These are phyloP conservation scores for Funneliformis caledonium DNA, from an alignment of 371 early-diverging fungal species.

Conservation along the genomic window DNA sequence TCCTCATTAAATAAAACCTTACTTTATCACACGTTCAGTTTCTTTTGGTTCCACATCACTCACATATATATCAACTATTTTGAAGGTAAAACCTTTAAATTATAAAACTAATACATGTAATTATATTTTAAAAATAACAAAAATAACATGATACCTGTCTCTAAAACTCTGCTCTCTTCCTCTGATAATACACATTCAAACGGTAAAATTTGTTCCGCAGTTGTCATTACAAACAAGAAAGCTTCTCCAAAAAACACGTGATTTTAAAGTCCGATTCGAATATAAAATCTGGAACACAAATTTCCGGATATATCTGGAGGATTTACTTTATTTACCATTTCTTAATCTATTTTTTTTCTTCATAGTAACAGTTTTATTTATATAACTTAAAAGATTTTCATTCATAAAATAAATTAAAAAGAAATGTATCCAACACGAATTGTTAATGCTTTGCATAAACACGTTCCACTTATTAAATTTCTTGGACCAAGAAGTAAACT, in stretches of 20 bases:
- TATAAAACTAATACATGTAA: no score
- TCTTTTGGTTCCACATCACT: slow-evolving; percentile 51
- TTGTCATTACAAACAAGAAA: no score
- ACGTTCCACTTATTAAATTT: slow-evolving; percentile 38
- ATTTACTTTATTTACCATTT: no score
- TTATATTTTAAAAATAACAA: neutral
- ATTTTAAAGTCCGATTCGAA: no score
- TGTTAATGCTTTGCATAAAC: slow-evolving; percentile 20
- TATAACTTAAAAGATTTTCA: neutral
- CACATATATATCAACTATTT: slow-evolving; percentile 48
- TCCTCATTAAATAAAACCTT: slow-evolving; percentile 13
- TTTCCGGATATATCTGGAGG: no score
- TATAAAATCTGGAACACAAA: no score
- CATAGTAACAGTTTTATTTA: no score
- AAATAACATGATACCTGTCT: slow-evolving; percentile 7
- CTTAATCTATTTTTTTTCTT: no score
- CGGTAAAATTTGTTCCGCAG: slow-evolving; percentile 6
- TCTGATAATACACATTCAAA: slow-evolving; percentile 40
- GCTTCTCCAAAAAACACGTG: no score
- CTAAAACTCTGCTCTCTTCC: slow-evolving; percentile 40
- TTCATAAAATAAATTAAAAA: neutral
- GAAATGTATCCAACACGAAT: slow-evolving; percentile 18
- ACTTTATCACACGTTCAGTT: slow-evolving; percentile 53
- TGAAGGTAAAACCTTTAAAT: no score
- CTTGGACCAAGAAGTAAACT: slow-evolving; percentile 33